Evolutionary conservation across 768 basidiomycete genomes (phyloP).

Genomic region (Amanita fuliginea): DNA sequence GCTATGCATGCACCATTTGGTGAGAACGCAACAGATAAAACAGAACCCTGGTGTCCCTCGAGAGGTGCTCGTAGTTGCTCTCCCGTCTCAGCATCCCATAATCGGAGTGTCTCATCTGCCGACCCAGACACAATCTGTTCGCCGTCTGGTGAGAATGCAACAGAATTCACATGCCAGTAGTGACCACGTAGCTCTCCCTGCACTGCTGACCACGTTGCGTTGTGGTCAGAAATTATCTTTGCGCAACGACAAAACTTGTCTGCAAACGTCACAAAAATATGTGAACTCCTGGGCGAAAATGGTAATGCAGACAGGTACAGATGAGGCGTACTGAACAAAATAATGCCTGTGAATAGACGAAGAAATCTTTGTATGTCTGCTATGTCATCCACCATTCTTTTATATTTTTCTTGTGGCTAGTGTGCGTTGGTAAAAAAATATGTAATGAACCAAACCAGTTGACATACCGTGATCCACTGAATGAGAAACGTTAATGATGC

Average conservation of each 20-base stretch:
- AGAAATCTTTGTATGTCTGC: slow-evolving; percentile 12
- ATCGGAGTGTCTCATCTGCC: slow-evolving; percentile 9
- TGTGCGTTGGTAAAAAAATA: neutral
- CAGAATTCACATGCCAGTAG: slow-evolving; percentile 7
- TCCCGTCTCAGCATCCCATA: too few relatives aligned
- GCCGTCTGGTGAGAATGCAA: neutral
- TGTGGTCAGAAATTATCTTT: slow-evolving; percentile 9
- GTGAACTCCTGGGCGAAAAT: slow-evolving; percentile 13
- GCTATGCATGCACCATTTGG: neutral
- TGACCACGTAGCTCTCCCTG: slow-evolving; percentile 11
- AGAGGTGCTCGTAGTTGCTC: slow-evolving; percentile 14
- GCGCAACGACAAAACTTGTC: slow-evolving; percentile 1
- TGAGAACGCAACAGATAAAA: neutral
- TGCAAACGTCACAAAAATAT: neutral
- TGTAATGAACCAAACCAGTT: neutral
- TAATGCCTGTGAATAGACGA: slow-evolving; percentile 6
- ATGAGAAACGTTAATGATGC: neutral
- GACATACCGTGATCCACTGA: neutral
- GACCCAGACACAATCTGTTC: slow-evolving; percentile 8
- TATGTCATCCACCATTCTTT: neutral
- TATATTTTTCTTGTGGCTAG: neutral
- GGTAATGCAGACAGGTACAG: slow-evolving; percentile 19
- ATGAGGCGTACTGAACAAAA: slow-evolving; percentile 15
- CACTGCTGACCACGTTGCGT: slow-evolving; percentile 6
- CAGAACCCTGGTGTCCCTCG: slow-evolving; percentile 11